Conservation (phyloP, 139 green algal species). For the Edaphochlamys debaryana region DNA sequence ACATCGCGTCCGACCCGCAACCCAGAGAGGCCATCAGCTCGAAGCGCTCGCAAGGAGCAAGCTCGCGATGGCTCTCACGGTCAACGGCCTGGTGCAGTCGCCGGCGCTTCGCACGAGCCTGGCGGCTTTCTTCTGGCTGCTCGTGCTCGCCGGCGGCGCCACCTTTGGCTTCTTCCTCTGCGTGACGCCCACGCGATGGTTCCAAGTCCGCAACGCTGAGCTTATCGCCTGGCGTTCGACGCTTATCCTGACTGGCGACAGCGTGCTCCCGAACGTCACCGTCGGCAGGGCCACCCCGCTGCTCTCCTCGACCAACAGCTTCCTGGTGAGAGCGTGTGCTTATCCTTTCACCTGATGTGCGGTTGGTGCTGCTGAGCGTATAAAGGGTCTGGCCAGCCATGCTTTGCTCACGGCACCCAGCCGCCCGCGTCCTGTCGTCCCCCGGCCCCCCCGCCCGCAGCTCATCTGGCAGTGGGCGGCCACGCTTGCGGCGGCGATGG, state of each 20-base stretch:
- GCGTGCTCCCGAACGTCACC: conserved; percentile 10
- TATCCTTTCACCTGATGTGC: too few species aligned
- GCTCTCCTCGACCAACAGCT: conserved; percentile 18
- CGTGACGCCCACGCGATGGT: conserved; percentile 16
- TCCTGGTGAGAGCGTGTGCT: too few species aligned
- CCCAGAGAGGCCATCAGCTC: too few species aligned
- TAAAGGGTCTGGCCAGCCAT: neutral
- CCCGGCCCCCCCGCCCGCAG: neutral
- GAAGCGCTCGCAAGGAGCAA: too few species aligned
- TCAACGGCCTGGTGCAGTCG: too few species aligned
- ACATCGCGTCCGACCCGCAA: too few species aligned
- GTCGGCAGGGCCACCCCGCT: conserved; percentile 9
- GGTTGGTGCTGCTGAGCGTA: neutral
- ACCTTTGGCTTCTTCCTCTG: conserved; percentile 13
- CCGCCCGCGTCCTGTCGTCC: too few species aligned
- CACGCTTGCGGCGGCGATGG: conserved; percentile 13
- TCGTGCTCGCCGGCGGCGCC: neutral
- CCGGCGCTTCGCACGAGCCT: too few species aligned
- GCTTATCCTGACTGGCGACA: conserved; percentile 12
- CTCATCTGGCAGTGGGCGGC: conserved; percentile 35
- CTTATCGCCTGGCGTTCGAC: neutral
- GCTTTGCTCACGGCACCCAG: too few species aligned
- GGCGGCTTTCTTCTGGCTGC: neutral
- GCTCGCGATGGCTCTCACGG: too few species aligned
- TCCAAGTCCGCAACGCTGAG: neutral